phyloP scores from a whole-genome alignment of 2,329 filamentous ascomycete genomes.

The Paecilomyces formosus region DNA sequence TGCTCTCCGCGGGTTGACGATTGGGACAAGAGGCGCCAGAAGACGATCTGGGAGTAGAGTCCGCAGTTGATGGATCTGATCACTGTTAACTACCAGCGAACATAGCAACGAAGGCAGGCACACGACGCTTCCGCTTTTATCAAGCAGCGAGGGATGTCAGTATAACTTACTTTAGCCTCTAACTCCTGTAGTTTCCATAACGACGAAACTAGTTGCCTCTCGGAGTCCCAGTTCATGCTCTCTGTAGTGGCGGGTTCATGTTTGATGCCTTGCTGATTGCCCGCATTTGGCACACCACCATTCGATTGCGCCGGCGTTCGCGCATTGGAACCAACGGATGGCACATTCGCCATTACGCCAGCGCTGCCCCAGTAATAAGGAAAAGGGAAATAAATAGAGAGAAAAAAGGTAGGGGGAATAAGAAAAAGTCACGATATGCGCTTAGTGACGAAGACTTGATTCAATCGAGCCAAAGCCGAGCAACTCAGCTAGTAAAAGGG shows the following conservation, averaged over 20 bases:
- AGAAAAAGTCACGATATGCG: neutral
- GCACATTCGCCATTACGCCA: neutral
- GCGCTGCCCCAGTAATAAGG: neutral
- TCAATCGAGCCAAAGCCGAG: neutral
- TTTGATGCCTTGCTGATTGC: neutral
- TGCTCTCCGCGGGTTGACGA: slow-evolving; percentile 23
- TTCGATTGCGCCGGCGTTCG: neutral
- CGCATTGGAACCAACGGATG: neutral
- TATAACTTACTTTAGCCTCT: slow-evolving; percentile 17
- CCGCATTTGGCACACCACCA: neutral
- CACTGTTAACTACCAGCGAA: neutral
- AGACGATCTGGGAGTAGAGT: slow-evolving; percentile 33
- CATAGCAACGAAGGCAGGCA: neutral
- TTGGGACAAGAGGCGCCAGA: slow-evolving; percentile 31
- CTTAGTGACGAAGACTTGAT: neutral
- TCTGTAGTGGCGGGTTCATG: neutral
- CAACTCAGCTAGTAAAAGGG: neutral
- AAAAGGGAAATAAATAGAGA: neutral
- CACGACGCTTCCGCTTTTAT: neutral
- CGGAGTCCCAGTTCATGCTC: slow-evolving; percentile 19
- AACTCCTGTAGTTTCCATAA: slow-evolving; percentile 33
- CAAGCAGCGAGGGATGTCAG: neutral
- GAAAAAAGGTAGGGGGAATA: neutral
- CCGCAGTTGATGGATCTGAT: slow-evolving; percentile 36
- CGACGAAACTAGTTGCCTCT: slow-evolving; percentile 32